Conservation (phyloP, 139 green algal genomes). For the Zygnema circumcarinatum region DNA sequence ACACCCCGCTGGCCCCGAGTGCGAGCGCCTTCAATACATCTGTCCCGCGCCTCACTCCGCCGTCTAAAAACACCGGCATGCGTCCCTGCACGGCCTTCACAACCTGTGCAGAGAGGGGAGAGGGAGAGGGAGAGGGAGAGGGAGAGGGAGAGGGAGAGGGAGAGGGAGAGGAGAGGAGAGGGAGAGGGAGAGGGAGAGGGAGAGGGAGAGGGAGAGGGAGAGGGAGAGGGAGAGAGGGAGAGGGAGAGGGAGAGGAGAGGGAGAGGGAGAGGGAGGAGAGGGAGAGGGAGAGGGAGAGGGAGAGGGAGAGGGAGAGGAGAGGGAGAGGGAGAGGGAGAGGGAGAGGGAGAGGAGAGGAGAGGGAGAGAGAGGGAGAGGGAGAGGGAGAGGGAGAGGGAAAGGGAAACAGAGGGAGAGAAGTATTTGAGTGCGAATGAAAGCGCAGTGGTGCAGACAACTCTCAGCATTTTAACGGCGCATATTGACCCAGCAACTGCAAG, state of each 20-base stretch:
- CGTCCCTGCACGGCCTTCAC: conserved; percentile 70
- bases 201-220: background rate
- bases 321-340: background rate
- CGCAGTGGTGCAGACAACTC: background rate
- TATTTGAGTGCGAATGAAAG: background rate
- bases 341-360: background rate
- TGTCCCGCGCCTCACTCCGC: conserved; percentile 86
- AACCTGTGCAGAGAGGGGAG: conserved; percentile 60
- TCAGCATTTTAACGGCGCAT: too few relatives aligned
- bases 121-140: background rate
- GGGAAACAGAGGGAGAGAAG: background rate
- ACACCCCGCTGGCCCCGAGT: conserved; percentile 83
- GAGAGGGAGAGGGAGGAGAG: background rate
- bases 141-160: background rate
- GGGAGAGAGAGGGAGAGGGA: conserved; percentile 2
- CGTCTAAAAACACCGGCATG: conserved; percentile 86
- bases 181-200: background rate
- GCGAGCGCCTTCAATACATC: conserved; percentile 94
- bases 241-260: background rate
- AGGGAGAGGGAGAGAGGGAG: background rate
- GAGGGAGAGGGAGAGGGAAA: background rate
- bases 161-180: background rate
- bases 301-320: background rate
- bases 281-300: background rate
- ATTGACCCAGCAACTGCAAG: too few relatives aligned